Evolutionary conservation across 306 rosid genomes (phyloP).

Genomic region (Begonia loranthoides): DNA sequence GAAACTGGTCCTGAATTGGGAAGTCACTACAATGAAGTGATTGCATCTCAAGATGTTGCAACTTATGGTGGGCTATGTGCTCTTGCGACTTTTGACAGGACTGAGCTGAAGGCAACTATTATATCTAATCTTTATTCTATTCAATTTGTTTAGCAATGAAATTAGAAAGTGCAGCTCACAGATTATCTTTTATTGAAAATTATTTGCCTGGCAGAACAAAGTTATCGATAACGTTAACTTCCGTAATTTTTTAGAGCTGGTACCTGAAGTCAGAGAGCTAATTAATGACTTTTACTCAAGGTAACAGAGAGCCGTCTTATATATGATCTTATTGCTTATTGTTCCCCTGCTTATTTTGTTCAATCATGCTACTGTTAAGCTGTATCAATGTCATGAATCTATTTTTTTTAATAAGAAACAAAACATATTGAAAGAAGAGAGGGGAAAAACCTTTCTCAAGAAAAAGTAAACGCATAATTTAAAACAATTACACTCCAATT

Average conservation of each 20-base stretch:
- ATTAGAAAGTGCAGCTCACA: neutral
- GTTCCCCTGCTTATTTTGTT: too few relatives aligned
- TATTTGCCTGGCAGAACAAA: conserved; percentile 55
- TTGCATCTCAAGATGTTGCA: conserved; percentile 96
- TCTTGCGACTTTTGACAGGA: conserved; percentile 88
- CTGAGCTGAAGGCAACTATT: conserved; percentile 72
- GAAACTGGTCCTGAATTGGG: conserved; percentile 72
- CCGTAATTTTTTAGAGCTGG: conserved; percentile 86
- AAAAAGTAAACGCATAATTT: too few relatives aligned
- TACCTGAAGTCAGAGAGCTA: conserved; percentile 95
- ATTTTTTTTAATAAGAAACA: too few relatives aligned
- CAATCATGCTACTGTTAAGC: too few relatives aligned
- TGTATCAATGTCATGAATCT: too few relatives aligned
- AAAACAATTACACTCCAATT: too few relatives aligned
- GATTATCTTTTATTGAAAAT: conserved; percentile 13
- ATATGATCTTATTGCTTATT: too few relatives aligned
- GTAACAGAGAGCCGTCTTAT: conserved; percentile 13
- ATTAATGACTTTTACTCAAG: conserved; percentile 91
- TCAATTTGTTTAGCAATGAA: neutral
- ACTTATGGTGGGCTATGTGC: conserved; percentile 99
- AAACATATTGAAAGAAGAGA: too few relatives aligned
- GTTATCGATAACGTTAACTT: conserved; percentile 82
- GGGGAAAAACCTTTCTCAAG: too few relatives aligned
- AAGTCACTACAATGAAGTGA: conserved; percentile 73
- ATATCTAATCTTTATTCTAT: conserved; percentile 5